These are phyloP conservation scores for Alternaria tenuissima DNA, from an alignment of 2,329 filamentous ascomycete species.

Conservation along the genomic window DNA sequence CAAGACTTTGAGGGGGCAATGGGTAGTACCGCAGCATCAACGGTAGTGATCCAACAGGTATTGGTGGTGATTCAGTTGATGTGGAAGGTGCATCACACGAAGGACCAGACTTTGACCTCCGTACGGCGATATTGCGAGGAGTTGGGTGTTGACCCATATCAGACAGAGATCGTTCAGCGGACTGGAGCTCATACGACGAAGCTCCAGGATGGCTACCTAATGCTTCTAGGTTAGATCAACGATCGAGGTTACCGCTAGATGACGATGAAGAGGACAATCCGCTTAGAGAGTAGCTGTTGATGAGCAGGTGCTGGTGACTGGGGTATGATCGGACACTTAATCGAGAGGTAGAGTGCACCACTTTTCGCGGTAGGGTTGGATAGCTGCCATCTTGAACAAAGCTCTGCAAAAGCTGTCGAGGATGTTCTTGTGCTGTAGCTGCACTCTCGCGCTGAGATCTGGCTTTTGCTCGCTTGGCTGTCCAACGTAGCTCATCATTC, in stretches of 20 bases:
- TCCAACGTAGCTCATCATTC: constrained; percentile 27
- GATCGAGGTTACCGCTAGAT: constrained; percentile 1
- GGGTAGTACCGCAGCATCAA: constrained; percentile 5
- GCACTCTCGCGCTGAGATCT: constrained; percentile 27
- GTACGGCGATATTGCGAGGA: constrained; percentile 16
- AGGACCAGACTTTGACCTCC: constrained; percentile 22
- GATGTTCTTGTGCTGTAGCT: constrained; percentile 19
- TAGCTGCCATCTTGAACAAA: constrained; percentile 17
- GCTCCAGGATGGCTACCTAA: constrained; percentile 2
- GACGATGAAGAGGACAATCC: neutral
- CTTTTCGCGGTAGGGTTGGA: constrained; percentile 13
- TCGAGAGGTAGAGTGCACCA: constrained; percentile 15
- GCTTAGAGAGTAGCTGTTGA: constrained; percentile 22
- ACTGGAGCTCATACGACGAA: constrained; percentile 2
- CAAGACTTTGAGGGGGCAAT: neutral
- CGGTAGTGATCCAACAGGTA: constrained; percentile 4
- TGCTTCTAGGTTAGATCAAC: constrained; percentile 13
- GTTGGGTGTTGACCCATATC: constrained; percentile 22
- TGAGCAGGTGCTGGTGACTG: constrained; percentile 28
- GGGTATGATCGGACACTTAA: constrained; percentile 15
- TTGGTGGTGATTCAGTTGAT: constrained; percentile 11
- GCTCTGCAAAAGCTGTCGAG: constrained; percentile 18
- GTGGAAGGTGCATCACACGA: constrained; percentile 19
- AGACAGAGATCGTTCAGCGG: constrained; percentile 16
- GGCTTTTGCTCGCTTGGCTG: constrained; percentile 27